Evolutionary conservation across 768 basidiomycete species (phyloP), one percentile per base, ranked within the genome.

Genomic region (Tylopilus felleus): DNA sequence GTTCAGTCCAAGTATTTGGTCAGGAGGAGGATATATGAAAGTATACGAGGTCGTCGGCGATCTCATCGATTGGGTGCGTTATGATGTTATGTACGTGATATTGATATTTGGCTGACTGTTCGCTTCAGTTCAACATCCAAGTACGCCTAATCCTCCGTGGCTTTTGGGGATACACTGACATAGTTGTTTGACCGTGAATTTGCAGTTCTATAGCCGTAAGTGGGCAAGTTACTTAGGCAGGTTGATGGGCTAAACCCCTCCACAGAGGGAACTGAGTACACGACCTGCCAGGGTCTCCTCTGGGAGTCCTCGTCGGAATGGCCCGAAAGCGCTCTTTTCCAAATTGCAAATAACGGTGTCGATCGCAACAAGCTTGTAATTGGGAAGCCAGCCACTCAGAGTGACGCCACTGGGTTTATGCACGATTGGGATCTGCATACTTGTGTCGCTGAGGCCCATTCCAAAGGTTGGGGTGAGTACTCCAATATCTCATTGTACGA

Each of bases 401-500:
- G 60, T 1, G 51, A 16, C 44, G 79, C 79, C 4, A 69, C 42
- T 47, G 75, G 84, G 14, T 87, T 77, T 68, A 83, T 90, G 71
- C 71, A 70, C 29, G 73, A 82, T 1, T 64, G 74, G 4, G 78
- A 77, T 2, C 73, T 90, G 13, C 78, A 81, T 1, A 68, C 66
- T 9, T 91, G 88, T 64, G 70, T 88, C 25, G 63, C 73, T 13
- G 76, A 82, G 66, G 89, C 85, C 1, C 79, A 83, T 63, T 60
- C 58, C 17, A 60, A 76, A 57, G 87, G 86, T 29, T 91, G 88
- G 88, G 79, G 83, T 84, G 57, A 72, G 84, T 17, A 8, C 8
- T 10, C 8, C n/a, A 17, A 9, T 9, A 38, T 19, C 8, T 38
- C 10, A 38, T 1, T 19, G 19, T 19, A n/a, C 8, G 36, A 38